These are phyloP conservation scores for Bidens hawaiensis DNA, from an alignment of 140 eudicot genomes.

Conservation along the genomic window DNA sequence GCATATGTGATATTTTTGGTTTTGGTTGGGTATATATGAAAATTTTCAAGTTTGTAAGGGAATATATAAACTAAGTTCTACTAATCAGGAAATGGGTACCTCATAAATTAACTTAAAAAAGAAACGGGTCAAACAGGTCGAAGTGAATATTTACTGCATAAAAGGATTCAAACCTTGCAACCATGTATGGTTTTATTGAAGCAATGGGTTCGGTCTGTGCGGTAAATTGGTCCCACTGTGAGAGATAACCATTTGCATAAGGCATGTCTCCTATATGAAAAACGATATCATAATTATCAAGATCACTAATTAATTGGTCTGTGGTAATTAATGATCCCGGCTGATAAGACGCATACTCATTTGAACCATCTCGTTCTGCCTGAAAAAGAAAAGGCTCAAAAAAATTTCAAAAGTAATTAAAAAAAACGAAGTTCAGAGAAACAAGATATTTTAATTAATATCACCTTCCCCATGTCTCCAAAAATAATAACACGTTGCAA, in stretches of 20 bases:
- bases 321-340: constrained; percentile 92
- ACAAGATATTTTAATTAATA: neutral
- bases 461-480: constrained; percentile 77
- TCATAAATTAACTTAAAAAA: neutral
- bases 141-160: neutral
- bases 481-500: constrained; percentile 57
- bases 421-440: no score
- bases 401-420: constrained; percentile 1
- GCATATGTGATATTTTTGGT: no score
- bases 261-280: constrained; percentile 83
- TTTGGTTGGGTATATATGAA: no score
- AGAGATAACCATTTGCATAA: constrained; percentile 84
- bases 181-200: constrained; percentile 67
- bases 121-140: neutral
- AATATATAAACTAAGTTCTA: no score
- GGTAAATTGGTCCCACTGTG: constrained; percentile 98
- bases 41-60: no score
- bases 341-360: constrained; percentile 74
- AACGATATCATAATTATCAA: constrained; percentile 72
- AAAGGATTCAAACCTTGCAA: constrained; percentile 60
- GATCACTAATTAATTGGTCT: constrained; percentile 63
- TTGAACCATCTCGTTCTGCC: constrained; percentile 98
- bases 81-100: neutral
- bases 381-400: no score
- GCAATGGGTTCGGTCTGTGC: constrained; percentile 80